These are phyloP conservation scores for Taphrina pruni DNA, from an alignment of 1,139 yeast species.

Conservation along the genomic window DNA sequence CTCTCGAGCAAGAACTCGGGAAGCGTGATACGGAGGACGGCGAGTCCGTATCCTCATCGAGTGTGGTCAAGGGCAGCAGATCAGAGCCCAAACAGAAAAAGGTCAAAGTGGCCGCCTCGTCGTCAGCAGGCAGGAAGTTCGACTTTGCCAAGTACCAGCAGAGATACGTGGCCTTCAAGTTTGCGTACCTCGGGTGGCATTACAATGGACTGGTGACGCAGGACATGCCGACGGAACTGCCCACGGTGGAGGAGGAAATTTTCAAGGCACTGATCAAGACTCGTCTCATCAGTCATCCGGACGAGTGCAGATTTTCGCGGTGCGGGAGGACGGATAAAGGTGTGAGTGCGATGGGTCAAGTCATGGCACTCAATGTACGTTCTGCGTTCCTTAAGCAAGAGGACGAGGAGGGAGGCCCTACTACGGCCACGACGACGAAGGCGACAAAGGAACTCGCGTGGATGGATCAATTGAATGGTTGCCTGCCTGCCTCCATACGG, in stretches of 20 bases:
- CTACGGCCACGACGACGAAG: background rate
- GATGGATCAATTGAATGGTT: constrained; percentile 71
- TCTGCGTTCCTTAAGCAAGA: constrained; percentile 58
- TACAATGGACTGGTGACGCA: constrained; percentile 90
- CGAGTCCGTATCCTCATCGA: background rate
- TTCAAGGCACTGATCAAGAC: constrained; percentile 73
- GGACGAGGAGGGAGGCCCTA: background rate
- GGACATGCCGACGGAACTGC: constrained; percentile 72
- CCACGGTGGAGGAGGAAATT: constrained; percentile 83
- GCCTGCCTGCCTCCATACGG: constrained; percentile 80
- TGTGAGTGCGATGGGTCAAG: constrained; percentile 96
- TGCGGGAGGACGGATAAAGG: constrained; percentile 98
- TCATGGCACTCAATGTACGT: constrained; percentile 76
- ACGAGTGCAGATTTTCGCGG: constrained; percentile 69
- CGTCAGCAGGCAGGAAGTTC: constrained; percentile 49
- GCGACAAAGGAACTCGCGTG: constrained; percentile 80
- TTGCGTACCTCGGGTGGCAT: constrained; percentile 91
- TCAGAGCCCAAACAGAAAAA: constrained; percentile 25
- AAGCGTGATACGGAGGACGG: background rate
- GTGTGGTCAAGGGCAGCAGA: constrained; percentile 19
- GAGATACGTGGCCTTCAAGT: constrained; percentile 75
- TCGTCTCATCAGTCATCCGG: constrained; percentile 64
- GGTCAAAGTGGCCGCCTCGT: background rate
- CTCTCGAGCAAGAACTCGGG: constrained; percentile 56
- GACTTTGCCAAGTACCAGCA: constrained; percentile 72